Evolutionary conservation across 441 rosid species (phyloP), one percentile per base, ranked within the genome.

Genomic region (Mallotus japonicus): DNA sequence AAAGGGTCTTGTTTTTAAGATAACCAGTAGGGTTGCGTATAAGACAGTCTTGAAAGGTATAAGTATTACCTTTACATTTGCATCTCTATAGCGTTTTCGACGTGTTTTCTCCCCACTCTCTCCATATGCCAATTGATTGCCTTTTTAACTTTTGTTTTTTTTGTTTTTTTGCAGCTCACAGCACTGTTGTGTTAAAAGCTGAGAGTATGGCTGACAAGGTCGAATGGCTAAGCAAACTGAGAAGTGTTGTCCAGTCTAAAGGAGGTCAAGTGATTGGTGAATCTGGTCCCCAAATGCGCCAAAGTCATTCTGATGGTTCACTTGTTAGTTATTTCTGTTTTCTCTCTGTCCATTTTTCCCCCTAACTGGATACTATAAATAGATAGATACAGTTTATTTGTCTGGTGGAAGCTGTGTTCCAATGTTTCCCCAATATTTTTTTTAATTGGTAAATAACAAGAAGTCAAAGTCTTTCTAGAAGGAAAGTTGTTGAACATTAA

Each of bases 221-320:
- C 47, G 98, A 91, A 80, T 96, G 99, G 99, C 69, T 96, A 67
- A 89, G 78, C 78, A 93, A 88, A 87, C 75, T 92, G 78, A 86
- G 86, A 80, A 90, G 73, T 78, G 85, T 96, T 71, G 73, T 82
- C 78, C 94, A 86, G 83, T 78, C 91, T 51, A 83, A 80, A 72
- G 95, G 93, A 73, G 93, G 96, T 77, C 96, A 86, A 74, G 83
- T 84, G 74, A 82, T 71, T 70, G 87, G 86, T 67, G 91, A 87
- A 66, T 83, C 92, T 24, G 78, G 82, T 65, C 78, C 56, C 76
- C 70, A 86, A 61, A 82, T 96, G 88, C 87, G 96, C 60, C 99
- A 96, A 37, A 96, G 99, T 79, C 90, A 83, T 80, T 96, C 99
- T 42, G 99, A 96, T 72, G 99, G 98, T 82, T 96, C 99, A 54